phyloP scores from a whole-genome alignment of 2,329 filamentous ascomycete species.

The Sarocladiaceae sp. region DNA sequence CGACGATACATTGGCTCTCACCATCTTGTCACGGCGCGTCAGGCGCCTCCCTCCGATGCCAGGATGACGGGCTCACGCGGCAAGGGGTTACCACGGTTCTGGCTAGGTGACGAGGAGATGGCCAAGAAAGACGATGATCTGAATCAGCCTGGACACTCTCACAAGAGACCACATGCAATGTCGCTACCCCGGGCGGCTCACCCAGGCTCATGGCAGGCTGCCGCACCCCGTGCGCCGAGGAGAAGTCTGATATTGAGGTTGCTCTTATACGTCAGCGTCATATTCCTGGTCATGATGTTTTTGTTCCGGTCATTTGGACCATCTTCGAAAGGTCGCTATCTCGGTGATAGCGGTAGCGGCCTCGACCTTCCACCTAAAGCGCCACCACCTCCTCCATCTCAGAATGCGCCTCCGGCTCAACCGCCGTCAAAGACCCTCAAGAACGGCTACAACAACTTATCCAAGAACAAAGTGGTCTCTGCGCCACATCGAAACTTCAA shows the following conservation, averaged over 20 bases:
- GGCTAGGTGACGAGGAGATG: constrained; percentile 50
- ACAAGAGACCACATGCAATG: not conserved
- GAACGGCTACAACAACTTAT: not conserved
- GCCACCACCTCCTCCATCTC: not conserved
- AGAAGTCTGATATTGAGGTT: constrained; percentile 53
- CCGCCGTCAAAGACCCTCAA: not conserved
- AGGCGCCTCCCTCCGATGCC: constrained; percentile 8
- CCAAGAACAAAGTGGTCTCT: not conserved
- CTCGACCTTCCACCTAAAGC: not conserved
- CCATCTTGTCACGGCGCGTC: not conserved
- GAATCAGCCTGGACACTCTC: constrained; percentile 18
- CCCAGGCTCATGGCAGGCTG: constrained; percentile 33
- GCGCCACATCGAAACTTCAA: constrained; percentile 41
- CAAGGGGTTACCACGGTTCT: constrained; percentile 32
- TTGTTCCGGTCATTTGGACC: constrained; percentile 17
- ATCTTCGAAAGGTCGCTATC: not conserved
- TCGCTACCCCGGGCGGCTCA: constrained; percentile 17
- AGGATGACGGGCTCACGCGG: constrained; percentile 34
- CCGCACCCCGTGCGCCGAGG: constrained; percentile 33
- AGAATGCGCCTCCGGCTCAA: not conserved
- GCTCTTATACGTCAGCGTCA: constrained; percentile 38
- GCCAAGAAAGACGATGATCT: constrained; percentile 57
- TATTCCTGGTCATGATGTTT: constrained; percentile 51
- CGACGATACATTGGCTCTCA: not conserved
- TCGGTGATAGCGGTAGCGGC: not conserved